Evolutionary conservation across 2,329 filamentous ascomycete species (phyloP).

Genomic region (Botrytis aclada): DNA sequence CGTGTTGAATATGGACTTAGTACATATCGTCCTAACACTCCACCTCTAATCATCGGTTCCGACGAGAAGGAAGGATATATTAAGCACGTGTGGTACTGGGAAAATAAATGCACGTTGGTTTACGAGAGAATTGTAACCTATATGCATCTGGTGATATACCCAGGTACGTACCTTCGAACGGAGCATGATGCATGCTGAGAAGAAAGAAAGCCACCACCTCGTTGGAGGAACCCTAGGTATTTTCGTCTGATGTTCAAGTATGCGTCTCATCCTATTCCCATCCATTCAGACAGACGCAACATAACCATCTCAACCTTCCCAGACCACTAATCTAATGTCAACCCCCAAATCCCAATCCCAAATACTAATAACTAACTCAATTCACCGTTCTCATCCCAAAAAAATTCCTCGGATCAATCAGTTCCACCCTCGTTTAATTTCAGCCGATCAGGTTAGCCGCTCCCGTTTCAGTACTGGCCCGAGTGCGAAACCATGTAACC

Average conservation of each 20-base stretch:
- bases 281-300: not conserved
- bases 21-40: not conserved
- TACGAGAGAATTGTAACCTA: not conserved
- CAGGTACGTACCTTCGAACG: too few species aligned
- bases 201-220: not conserved
- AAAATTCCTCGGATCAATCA: conserved; percentile 4
- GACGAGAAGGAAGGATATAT: not conserved
- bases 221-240: not conserved
- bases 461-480: conserved; percentile 3
- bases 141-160: not conserved
- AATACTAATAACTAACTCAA: not conserved
- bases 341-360: not conserved
- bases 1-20: not conserved
- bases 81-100: not conserved
- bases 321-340: not conserved
- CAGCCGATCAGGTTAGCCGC: conserved; percentile 31
- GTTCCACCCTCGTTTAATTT: conserved; percentile 31
- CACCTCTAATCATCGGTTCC: not conserved
- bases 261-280: not conserved
- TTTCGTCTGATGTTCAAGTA: not conserved
- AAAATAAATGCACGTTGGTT: not conserved
- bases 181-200: not conserved
- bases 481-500: not conserved
- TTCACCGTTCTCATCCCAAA: not conserved
- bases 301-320: not conserved